Evolutionary conservation across 495 filamentous ascomycete species (phyloP).

Genomic region (Pseudomonodictys pantanalensis): DNA sequence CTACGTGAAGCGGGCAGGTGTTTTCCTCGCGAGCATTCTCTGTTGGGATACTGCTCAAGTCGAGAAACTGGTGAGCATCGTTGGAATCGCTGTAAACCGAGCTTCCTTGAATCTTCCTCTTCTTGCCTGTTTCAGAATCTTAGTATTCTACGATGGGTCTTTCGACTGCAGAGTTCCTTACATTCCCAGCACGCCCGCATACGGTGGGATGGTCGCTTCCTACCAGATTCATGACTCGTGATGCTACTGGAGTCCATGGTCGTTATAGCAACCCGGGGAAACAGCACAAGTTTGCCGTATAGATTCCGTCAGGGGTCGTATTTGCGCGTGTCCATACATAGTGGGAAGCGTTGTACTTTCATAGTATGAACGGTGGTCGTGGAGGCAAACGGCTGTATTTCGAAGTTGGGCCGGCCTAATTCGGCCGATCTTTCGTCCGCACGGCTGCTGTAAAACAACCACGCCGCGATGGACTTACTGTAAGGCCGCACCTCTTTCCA

Average conservation of each 20-base stretch:
- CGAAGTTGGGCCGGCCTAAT: background rate
- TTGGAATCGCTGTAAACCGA: background rate
- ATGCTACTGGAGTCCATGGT: slow-evolving; percentile 13
- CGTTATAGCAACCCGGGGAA: slow-evolving; percentile 7
- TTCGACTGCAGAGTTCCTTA: slow-evolving; percentile 1
- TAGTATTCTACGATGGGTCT: background rate
- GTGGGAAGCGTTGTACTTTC: slow-evolving; percentile 9
- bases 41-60: background rate
- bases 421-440: background rate
- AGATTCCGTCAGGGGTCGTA: background rate
- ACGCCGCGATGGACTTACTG: background rate
- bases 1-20: slow-evolving; percentile 9
- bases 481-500: background rate
- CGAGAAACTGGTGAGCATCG: background rate
- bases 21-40: slow-evolving; percentile 2
- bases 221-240: slow-evolving; percentile 1
- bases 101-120: slow-evolving; percentile 7
- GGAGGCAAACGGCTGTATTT: slow-evolving; percentile 11
- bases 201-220: slow-evolving; percentile 21
- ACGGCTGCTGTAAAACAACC: background rate
- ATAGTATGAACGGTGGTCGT: slow-evolving; percentile 13
- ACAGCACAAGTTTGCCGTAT: slow-evolving; percentile 4
- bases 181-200: slow-evolving; percentile 28
- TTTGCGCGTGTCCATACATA: background rate
- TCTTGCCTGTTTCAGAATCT: slow-evolving; percentile 16